Evolutionary conservation across 2,329 filamentous ascomycete species (phyloP), one percentile per base, ranked within the genome.

Genomic region (Fusarium falciforme): DNA sequence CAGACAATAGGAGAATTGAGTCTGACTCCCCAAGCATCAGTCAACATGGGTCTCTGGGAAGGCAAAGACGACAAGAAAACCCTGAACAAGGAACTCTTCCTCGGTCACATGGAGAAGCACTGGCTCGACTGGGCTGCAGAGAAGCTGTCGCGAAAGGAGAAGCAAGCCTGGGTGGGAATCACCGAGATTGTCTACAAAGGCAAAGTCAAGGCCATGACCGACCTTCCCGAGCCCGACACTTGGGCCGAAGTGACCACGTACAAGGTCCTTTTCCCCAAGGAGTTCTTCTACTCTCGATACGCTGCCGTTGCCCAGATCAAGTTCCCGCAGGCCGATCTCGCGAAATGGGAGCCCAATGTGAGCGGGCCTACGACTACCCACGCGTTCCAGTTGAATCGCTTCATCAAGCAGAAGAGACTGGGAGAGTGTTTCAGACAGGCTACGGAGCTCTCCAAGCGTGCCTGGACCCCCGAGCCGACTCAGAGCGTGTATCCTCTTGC

Each of bases 331-430:
- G 59, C 69, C 3, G 33, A 71, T 4, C 16, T 71, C 3, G 16
- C 20, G 5, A 12, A 52, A 17, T 71, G 67, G 69, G 49, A 70
- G 58, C 35, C 52, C 5, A 71, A 70, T 6, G n/a, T 36, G 6
- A 29, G 20, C 8, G 68, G 58, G 6, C 67, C 67, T 6, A 71
- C 62, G 7, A 36, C 11, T 5, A 16, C 36, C 6, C 5, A 17
- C 0, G 17, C 2, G 0, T 71, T 71, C 31, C 25, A 38, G n/a
- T 2, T 36, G n/a, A 71, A 71, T 35, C 31, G 25, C 6, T 11
- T 40, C 20, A 61, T 60, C 1, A 33, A 40, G 14, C 40, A 62
- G 29, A 36, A 25, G 20, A 4, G 22, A 10, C 6, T 38, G 3
- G 27, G 36, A 1, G 22, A n/a, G 25, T 12, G 10, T 3, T 33